These are phyloP conservation scores for Taphrina sp. DNA, from an alignment of 1,139 yeast genomes.

Conservation along the genomic window DNA sequence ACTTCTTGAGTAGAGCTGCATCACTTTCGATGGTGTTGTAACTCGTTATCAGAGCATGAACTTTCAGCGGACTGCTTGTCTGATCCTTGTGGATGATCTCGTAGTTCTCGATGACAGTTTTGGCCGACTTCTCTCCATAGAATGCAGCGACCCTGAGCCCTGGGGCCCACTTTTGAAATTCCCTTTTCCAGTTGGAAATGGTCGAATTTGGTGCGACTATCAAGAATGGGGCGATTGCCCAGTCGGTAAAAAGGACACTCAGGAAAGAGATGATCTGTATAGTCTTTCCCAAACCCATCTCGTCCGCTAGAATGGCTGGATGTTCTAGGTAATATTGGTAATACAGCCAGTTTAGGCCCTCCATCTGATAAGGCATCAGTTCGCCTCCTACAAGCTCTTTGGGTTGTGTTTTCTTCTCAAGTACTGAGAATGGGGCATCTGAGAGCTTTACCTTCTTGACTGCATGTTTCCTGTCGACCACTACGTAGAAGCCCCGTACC, in stretches of 20 bases:
- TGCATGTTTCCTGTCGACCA: conserved; percentile 29
- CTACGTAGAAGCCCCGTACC: conserved; percentile 35
- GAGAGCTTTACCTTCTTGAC: conserved; percentile 3
- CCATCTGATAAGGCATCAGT: conserved; percentile 37
- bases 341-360: conserved; percentile 39
- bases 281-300: conserved; percentile 97
- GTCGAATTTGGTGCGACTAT: conserved; percentile 84
- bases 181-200: conserved; percentile 78
- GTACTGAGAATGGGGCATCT: conserved; percentile 18
- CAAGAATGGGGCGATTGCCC: conserved; percentile 53
- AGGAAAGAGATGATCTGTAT: conserved; percentile 74
- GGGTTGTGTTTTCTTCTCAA: conserved; percentile 31
- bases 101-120: conserved; percentile 62
- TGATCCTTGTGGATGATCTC: conserved; percentile 53
- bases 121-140: conserved; percentile 60
- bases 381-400: conserved; percentile 29
- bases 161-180: conserved; percentile 88
- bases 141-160: conserved; percentile 61
- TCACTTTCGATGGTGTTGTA: conserved; percentile 78
- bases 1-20: conserved; percentile 61
- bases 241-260: conserved; percentile 35
- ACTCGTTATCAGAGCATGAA: conserved; percentile 74
- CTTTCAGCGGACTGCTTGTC: conserved; percentile 52
- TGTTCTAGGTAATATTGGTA: conserved; percentile 37
- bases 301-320: conserved; percentile 91